Percentiles rank a stretch among this genome's conserved stretches.
Conservation (phyloP, 768 basidiomycete genomes). For the Lactarius hatsudake region DNA sequence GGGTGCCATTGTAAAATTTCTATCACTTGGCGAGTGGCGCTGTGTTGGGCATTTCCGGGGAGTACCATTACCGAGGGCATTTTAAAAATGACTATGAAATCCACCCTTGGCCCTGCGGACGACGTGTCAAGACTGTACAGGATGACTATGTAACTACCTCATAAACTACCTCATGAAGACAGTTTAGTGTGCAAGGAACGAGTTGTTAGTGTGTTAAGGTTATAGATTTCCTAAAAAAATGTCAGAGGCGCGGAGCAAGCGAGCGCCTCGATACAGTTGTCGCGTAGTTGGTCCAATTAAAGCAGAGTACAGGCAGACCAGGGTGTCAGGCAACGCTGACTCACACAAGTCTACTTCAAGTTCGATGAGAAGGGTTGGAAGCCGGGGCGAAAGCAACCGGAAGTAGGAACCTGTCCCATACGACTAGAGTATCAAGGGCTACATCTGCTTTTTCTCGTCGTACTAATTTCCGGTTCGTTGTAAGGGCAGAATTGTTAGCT, state of each 20-base stretch:
- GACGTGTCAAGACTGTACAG: not conserved
- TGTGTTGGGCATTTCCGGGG: not conserved
- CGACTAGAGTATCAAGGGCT: not conserved
- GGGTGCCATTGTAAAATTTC: not conserved
- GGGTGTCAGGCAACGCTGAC: too few species aligned
- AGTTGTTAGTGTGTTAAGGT: not conserved
- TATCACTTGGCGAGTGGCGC: not conserved
- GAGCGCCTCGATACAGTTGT: constrained; percentile 7
- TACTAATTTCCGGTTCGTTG: not conserved
- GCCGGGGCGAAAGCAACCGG: not conserved
- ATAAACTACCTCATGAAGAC: not conserved
- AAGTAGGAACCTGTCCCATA: not conserved
- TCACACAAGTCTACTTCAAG: not conserved
- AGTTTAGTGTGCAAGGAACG: not conserved
- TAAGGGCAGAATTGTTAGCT: not conserved
- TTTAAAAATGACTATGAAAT: not conserved
- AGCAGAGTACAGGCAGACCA: not conserved
- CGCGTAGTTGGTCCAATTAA: not conserved
- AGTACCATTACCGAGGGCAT: not conserved
- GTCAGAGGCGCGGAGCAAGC: constrained; percentile 17
- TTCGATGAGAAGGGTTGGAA: not conserved
- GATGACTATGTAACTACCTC: not conserved
- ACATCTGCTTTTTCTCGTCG: not conserved
- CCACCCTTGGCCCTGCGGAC: not conserved
- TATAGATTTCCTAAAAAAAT: not conserved